Percentiles rank a stretch among this genome's conserved stretches.
Conservation (phyloP, 2,329 filamentous ascomycete genomes). For the Trichocomaceae sp. region DNA sequence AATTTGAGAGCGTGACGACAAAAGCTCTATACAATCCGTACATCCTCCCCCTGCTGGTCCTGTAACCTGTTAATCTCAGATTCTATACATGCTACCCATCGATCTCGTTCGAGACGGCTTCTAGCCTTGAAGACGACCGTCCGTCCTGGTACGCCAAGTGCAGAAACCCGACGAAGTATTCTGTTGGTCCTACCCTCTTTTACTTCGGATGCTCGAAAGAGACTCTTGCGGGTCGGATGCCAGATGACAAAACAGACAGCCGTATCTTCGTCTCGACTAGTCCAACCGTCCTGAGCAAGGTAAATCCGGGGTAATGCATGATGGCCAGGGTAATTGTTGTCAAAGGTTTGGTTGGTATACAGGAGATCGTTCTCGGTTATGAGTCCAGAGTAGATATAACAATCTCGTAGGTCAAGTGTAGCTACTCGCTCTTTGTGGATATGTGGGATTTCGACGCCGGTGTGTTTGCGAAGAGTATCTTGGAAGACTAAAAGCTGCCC, state of each 20-base stretch:
- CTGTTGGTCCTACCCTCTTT: constrained; percentile 38
- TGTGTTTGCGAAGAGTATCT: constrained; percentile 49
- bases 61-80: constrained; percentile 59
- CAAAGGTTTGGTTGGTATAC: constrained; percentile 59
- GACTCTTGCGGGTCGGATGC: constrained; percentile 52
- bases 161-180: constrained; percentile 52
- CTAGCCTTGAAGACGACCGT: constrained; percentile 61
- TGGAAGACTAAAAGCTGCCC: constrained; percentile 59
- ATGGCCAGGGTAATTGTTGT: constrained; percentile 55
- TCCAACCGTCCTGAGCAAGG: constrained; percentile 53
- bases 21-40: constrained; percentile 35
- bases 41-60: constrained; percentile 42
- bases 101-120: constrained; percentile 58
- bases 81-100: constrained; percentile 60
- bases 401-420: constrained; percentile 54
- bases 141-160: constrained; percentile 54
- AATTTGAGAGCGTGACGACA: neutral
- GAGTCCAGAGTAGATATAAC: constrained; percentile 60
- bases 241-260: constrained; percentile 63
- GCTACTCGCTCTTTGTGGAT: constrained; percentile 58
- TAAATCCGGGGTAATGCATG: constrained; percentile 55
- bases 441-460: constrained; percentile 51
- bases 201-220: constrained; percentile 44
- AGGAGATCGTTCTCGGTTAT: constrained; percentile 57
- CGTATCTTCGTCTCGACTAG: constrained; percentile 57